These are phyloP conservation scores for Juncus inflexus DNA, from an alignment of 176 grass and related monocot genomes.

Conservation along the genomic window DNA sequence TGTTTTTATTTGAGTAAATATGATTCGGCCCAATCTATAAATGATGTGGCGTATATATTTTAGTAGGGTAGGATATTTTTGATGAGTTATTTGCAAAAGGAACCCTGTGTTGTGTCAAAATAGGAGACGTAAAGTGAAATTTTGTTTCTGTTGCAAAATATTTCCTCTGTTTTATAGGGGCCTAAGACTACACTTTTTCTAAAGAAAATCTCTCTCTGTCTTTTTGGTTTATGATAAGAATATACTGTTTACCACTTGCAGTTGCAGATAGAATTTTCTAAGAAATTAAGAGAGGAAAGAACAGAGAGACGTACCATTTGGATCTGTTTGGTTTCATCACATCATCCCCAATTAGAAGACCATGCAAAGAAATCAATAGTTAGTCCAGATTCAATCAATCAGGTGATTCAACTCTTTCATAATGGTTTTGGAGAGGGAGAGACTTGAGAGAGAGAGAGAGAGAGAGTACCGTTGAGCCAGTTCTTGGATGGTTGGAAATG, in stretches of 20 bases:
- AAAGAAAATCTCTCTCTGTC: no score
- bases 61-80: not conserved
- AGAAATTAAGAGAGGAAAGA: not conserved
- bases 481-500: slow-evolving; percentile 82
- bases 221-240: no score
- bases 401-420: not conserved
- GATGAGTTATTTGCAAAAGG: not conserved
- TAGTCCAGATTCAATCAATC: not conserved
- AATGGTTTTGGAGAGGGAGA: not conserved
- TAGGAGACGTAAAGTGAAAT: no score
- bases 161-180: no score
- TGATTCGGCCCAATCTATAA: no score
- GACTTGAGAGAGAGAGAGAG: not conserved
- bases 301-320: slow-evolving; percentile 51
- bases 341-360: not conserved
- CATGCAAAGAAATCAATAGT: slow-evolving; percentile 20
- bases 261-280: no score
- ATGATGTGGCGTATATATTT: no score
- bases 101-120: not conserved
- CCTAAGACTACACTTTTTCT: no score
- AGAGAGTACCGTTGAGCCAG: slow-evolving; percentile 67
- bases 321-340: slow-evolving; percentile 39
- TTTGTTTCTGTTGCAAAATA: not conserved
- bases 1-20: no score
- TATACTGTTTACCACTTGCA: no score